phyloP scores from a whole-genome alignment of 1,139 yeast species.

The Geotrichum carabidarum region DNA sequence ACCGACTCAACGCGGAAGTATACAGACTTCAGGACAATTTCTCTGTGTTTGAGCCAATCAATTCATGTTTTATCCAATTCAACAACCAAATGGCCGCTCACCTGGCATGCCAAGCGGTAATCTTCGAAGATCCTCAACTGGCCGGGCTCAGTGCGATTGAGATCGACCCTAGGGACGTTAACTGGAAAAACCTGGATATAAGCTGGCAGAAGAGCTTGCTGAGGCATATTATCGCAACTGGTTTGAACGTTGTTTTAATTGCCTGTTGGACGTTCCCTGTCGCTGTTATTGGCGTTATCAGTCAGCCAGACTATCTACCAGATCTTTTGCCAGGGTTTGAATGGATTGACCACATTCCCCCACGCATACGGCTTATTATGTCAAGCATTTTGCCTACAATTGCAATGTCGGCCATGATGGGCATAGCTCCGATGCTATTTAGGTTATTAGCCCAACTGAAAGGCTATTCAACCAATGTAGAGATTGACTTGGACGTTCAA shows the following conservation, averaged over 20 bases:
- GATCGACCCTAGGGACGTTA: constrained; percentile 31
- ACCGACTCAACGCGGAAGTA: constrained; percentile 28
- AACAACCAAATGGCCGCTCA: constrained; percentile 32
- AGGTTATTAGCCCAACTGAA: constrained; percentile 59
- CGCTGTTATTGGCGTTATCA: constrained; percentile 73
- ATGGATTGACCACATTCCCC: constrained; percentile 62
- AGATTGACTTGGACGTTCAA: constrained; percentile 68
- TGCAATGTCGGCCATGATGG: constrained; percentile 60
- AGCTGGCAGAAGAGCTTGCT: constrained; percentile 15
- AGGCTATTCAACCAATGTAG: constrained; percentile 62
- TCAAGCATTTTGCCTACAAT: constrained; percentile 76
- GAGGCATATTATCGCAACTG: constrained; percentile 45
- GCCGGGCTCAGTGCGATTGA: constrained; percentile 21
- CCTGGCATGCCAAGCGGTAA: constrained; percentile 31
- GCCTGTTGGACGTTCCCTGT: constrained; percentile 85
- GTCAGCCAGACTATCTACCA: constrained; percentile 63
- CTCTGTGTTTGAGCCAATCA: constrained; percentile 22
- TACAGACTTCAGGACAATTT: constrained; percentile 24
- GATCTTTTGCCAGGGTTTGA: constrained; percentile 56
- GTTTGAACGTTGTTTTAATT: constrained; percentile 52
- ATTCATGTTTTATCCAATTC: constrained; percentile 36
- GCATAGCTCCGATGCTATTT: constrained; percentile 67
- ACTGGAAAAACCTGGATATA: constrained; percentile 31
- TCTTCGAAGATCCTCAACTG: constrained; percentile 21
- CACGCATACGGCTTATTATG: constrained; percentile 53